A percentile compares a stretch with the other conserved stretches of the same genome.
Conservation (phyloP, 192 early-diverging fungal species). For the Geranomyces michiganensis region DNA sequence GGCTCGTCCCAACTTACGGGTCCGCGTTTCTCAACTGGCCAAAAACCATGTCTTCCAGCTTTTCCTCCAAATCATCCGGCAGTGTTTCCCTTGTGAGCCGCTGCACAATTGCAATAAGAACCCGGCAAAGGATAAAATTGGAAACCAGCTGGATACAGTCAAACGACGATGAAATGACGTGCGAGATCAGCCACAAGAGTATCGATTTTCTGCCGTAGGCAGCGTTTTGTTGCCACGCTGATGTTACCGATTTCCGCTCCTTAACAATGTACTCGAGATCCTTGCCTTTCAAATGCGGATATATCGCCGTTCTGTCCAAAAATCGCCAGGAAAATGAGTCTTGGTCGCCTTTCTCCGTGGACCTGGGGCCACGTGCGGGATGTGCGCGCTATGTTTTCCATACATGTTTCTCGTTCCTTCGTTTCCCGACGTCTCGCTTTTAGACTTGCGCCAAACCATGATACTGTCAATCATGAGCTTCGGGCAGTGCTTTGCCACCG, state of each 20-base stretch:
- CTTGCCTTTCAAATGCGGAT: slow-evolving; percentile 37
- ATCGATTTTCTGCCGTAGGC: no score
- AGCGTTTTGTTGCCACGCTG: no score
- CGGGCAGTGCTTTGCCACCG: slow-evolving; percentile 80
- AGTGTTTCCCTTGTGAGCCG: slow-evolving; percentile 72
- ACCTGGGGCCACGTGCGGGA: no score
- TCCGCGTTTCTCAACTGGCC: slow-evolving; percentile 83
- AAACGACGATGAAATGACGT: background rate
- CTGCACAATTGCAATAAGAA: slow-evolving; percentile 82
- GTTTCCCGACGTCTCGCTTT: slow-evolving; percentile 33
- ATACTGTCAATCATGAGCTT: slow-evolving; percentile 71
- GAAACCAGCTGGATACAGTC: slow-evolving; percentile 37
- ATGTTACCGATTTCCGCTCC: slow-evolving; percentile 63
- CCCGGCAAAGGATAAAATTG: slow-evolving; percentile 82
- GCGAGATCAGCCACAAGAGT: background rate
- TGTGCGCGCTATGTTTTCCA: no score
- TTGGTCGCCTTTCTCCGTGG: background rate
- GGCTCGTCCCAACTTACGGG: slow-evolving; percentile 61
- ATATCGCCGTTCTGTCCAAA: background rate
- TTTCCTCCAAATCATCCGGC: slow-evolving; percentile 79
- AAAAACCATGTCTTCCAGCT: slow-evolving; percentile 93
- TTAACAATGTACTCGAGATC: slow-evolving; percentile 63
- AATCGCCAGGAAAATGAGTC: background rate
- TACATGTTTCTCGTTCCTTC: slow-evolving; percentile 42
- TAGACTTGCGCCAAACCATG: slow-evolving; percentile 58